Base-by-base conservation (phyloP, 2,329 filamentous ascomycete genomes). In the Hymenoscyphus scutula region DNA sequence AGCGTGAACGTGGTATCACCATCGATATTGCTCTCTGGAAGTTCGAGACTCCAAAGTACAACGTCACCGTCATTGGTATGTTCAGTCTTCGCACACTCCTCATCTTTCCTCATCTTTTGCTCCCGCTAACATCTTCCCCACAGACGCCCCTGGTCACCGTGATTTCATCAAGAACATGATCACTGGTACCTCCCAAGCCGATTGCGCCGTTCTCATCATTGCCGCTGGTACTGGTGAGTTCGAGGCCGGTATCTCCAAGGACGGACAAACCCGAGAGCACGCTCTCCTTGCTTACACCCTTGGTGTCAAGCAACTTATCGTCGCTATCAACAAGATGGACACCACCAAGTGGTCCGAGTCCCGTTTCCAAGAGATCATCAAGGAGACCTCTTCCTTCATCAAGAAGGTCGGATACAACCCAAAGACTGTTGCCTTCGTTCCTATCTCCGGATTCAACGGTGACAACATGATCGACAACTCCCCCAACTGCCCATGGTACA, bases 101-200 rank as follows among this genome's bases (percentile, higher is more conserved):
- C n/a, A n/a, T n/a, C n/a, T n/a, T n/a, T 10, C 59, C 17, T 27
- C 11, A 54, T 37, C 30, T n/a, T 10, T 25, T 13, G 29, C 5
- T 6, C 13, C 61, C 60, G 53, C 67, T 68, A 62, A 62, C 51
- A n/a, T 13, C 25, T 53, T 11, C 15, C 17, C 27, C 30, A 5
- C 57, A 90, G 91, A 99, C 79, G 95, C 95, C 81, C 95, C 95
- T 78, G 95, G 95, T 84, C 95, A 99, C 85, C 94, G 95, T 95
- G 95, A 99, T 80, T 99, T 98, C 89, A 98, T 99, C 92, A 99
- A 99, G 94, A 99, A 98, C 93, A 99, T 99, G 95, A 99, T 99
- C 83, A 98, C 95, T 90, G 95, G 95, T 93, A 98, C 95, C 79
- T 99, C 95, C 82, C 95, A 98, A 90, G 95, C 95, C 76, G 95